Base-by-base conservation (phyloP, 2,329 filamentous ascomycete genomes). In the Dactylellina haptotyla region DNA sequence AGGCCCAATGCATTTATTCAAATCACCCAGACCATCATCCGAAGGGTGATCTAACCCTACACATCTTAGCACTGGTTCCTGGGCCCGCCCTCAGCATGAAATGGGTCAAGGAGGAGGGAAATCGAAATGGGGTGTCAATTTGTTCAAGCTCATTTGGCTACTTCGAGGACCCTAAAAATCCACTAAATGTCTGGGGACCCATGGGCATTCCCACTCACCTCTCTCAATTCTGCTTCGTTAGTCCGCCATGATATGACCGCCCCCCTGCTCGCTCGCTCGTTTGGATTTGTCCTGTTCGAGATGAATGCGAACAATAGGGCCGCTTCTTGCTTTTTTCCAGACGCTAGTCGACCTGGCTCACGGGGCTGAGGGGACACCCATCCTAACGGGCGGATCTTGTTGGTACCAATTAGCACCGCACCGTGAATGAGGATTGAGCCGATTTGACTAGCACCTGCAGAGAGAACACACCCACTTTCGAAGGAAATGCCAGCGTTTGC, bases 1-100 rank as follows among this genome's bases (percentile, higher is more conserved):
- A 71, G 43, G 50, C 66, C 66, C 66, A 64, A 63, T 71, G 66
- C 58, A 71, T 64, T 71, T 71, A 71, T 71, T 71, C 66, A 71
- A 71, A 62, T 71, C 58, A 53, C 57, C 51, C 66, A 63, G 43
- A 58, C 54, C 51, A 71, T 63, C 51, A 71, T 63, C 57, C 61
- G 37, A 45, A 56, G 43, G 62, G 57, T 37, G 58, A 57, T 63
- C 66, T 71, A 63, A 71, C 66, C 66, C 51, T 56, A 63, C 66
- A 14, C 66, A 71, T 71, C 66, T 71, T 71, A 71, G 66, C 65
- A 63, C 66, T 58, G 57, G 66, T 71, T 71, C 66, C 66, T 63
- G 66, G 58, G 57, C 57, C 66, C 26, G 34, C 45, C 59, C 20
- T 30, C 34, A 58, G 43, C 41, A n/a, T 65, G n/a, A 37, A 51